These are phyloP conservation scores for Candida chilensis DNA, from an alignment of 805 yeast genomes.

Conservation along the genomic window DNA sequence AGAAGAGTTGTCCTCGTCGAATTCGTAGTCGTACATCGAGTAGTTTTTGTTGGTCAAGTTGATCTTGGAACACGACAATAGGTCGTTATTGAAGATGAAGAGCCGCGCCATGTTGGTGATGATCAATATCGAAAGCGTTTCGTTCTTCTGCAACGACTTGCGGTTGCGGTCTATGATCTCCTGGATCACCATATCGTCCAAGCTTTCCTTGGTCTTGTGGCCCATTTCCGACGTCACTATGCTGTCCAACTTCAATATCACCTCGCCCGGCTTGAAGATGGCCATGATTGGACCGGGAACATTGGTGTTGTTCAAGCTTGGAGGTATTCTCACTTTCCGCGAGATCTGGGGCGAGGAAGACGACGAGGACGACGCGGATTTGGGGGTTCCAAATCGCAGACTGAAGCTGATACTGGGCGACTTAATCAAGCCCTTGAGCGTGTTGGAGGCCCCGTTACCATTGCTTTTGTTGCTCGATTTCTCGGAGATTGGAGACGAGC, in stretches of 20 bases:
- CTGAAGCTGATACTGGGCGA: too few species aligned
- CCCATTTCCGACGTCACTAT: conserved; percentile 19
- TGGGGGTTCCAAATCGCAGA: too few species aligned
- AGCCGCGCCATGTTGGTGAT: conserved; percentile 21
- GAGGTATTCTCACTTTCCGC: too few species aligned
- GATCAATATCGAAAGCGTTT: conserved; percentile 14
- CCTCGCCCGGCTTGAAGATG: conserved; percentile 19
- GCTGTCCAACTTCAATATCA: conserved; percentile 17
- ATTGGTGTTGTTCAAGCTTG: too few species aligned
- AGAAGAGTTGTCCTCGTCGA: conserved; percentile 44
- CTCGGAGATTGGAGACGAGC: too few species aligned
- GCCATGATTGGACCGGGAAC: too few species aligned
- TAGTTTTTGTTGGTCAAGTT: conserved; percentile 41
- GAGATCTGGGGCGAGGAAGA: too few species aligned
- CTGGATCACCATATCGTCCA: conserved; percentile 20
- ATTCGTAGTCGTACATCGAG: conserved; percentile 77
- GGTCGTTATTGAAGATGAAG: conserved; percentile 10
- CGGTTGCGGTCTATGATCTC: conserved; percentile 14
- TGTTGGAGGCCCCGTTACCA: too few species aligned
- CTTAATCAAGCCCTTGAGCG: too few species aligned
- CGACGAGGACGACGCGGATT: too few species aligned
- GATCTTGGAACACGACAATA: conserved; percentile 17
- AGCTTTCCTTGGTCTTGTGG: conserved; percentile 9
- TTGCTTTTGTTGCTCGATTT: too few species aligned
- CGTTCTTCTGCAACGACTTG: conserved; percentile 7